phyloP scores from a whole-genome alignment of 179 eudicot species.

The Silene coronaria region DNA sequence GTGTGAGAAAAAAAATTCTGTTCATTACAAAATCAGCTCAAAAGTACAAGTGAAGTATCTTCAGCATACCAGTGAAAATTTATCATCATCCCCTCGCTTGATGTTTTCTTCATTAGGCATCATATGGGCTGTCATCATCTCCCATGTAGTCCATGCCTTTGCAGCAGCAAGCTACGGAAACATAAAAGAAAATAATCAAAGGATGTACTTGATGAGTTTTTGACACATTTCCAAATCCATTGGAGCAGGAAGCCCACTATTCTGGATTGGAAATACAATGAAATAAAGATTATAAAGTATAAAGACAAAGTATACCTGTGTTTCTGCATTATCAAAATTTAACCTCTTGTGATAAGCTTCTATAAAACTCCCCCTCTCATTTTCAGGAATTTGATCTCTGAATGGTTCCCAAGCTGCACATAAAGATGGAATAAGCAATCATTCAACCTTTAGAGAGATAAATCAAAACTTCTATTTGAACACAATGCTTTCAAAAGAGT shows the following conservation, averaged over 20 bases:
- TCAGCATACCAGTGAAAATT: conserved; percentile 65
- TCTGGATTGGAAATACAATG: neutral
- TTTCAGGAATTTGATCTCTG: conserved; percentile 91
- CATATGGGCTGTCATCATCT: conserved; percentile 94
- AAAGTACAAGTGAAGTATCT: neutral
- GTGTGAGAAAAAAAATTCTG: neutral
- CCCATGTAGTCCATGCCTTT: conserved; percentile 97
- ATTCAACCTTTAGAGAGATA: neutral
- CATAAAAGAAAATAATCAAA: neutral
- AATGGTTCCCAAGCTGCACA: conserved; percentile 88
- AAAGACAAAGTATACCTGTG: conserved; percentile 50
- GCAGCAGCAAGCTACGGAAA: conserved; percentile 70
- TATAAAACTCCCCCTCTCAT: conserved; percentile 72
- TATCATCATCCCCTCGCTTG: conserved; percentile 77
- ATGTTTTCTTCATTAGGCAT: conserved; percentile 67
- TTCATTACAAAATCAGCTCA: conserved; percentile 2
- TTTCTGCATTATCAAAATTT: conserved; percentile 72
- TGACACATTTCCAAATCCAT: neutral
- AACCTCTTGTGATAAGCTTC: conserved; percentile 86
- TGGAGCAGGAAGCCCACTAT: neutral
- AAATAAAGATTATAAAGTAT: neutral
- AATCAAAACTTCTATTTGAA: neutral
- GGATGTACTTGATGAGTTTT: neutral
- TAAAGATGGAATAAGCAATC: conserved; percentile 6
- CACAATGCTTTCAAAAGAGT: neutral